Base-by-base conservation (phyloP, 2,329 filamentous ascomycete genomes). In the Madurella fahalii region DNA sequence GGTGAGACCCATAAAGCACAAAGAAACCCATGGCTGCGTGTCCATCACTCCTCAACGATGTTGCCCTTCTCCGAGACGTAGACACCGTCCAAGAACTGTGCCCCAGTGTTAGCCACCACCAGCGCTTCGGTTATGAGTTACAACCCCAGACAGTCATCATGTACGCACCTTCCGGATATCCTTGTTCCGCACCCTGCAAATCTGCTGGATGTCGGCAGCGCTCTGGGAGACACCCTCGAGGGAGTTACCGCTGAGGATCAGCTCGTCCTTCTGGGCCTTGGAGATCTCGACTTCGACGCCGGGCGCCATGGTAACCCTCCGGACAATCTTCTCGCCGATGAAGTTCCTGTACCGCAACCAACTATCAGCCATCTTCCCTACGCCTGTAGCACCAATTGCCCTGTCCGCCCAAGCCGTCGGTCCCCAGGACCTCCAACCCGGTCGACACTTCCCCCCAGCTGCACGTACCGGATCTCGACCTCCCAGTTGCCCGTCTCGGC, bases 171-270 rank as follows among this genome's bases (percentile, higher is more conserved):
- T 96, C 82, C 95, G 91, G 83, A 99, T 99, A 96, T 99, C 94
- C 91, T 99, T 99, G 90, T 99, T 99, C 78, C 91, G 87, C 78
- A 99, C 94, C 80, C 86, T 86, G 91, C 94, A 99, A 80, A 94
- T 92, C 81, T 99, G 94, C 84, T 99, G 94, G 77, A 99, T 96
- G 77, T 99, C 94, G 78, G 94, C 94, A 67, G 94, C 94, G 73
- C 87, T 91, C 83, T 99, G 94, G 71, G 94, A 99, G 65, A 99
- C 94, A 74, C 86, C 85, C 84, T 99, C 95, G 69, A 99, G 83
- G 61, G 89, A 95, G 89, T 96, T 99, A 71, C 94, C 94, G 67
- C 74, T 81, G 69, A 99, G 82, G 75, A 93, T 80, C 63, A 99
- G 88, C 86, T 99, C 92, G 76, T 99, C 94, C 89, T 99, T 99